Base-by-base conservation (phyloP, 208 protist species). In the Leptomonas seymouri region DNA sequence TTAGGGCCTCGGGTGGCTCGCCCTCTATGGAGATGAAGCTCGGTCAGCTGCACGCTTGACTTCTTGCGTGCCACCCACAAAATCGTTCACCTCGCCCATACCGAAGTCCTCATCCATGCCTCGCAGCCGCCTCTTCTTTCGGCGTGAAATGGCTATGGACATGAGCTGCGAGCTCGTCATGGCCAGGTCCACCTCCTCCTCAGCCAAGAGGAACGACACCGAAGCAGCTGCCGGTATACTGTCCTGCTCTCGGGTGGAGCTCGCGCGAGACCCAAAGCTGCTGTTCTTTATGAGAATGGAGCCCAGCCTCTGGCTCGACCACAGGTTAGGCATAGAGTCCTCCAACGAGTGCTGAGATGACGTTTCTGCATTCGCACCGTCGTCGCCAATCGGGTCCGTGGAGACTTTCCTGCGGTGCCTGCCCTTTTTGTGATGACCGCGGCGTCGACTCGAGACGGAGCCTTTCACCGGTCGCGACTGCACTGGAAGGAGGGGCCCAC, bases 91-190 rank as follows among this genome's bases (percentile, higher is more conserved):
- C 25, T 41, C 58, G 9, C 58, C 58, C 44, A 53, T 51, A 16
- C 58, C 44, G 25, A 64, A 64, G 25, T 64, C 58, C 12, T 64
- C 42, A 42, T 25, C 53, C 42, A 64, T 50, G 42, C 23, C 42
- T 3, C 58, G 58, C 42, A 64, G 42, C 11, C 23, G 58, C 25
- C 53, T 27, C 58, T 51, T 64, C 44, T 15, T 1, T 18, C 58
- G 70, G 1, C 46, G 70, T 15, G 62, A 39, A 14, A 76, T 36
- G 12, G 62, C 70, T 30, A 64, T 76, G 16, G 45, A 61, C 48
- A 70, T 30, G 20, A 42, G n/a, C 42, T 76, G 62, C n/a, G 61
- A 58, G 54, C 62, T 70, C 50, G 60, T 62, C 62, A 69, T 34
- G 0, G 70, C 70, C 25, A 67, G 27, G 27, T 48, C 62, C 27